Evolutionary conservation across 2,329 filamentous ascomycete genomes (phyloP).

Genomic region (Phaeoacremonium minimum): DNA sequence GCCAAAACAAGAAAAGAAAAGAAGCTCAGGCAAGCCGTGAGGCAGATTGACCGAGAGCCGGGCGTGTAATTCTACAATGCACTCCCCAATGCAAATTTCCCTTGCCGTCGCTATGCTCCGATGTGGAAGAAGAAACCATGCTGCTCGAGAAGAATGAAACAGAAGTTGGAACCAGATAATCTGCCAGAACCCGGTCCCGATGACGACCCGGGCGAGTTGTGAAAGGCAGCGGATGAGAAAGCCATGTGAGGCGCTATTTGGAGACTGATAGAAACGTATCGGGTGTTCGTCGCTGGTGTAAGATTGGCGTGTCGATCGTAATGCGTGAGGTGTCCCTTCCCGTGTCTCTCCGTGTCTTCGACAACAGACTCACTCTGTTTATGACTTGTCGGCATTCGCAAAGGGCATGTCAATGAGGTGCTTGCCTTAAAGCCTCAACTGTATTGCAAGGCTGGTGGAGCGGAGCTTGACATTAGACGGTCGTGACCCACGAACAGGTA

Average conservation of each 20-base stretch:
- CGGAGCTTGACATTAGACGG: conserved; percentile 32
- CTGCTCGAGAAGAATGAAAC: too few relatives aligned
- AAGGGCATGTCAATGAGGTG: conserved; percentile 1
- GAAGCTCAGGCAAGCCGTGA: conserved; percentile 4
- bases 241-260: too few relatives aligned
- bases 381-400: conserved; percentile 14
- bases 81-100: conserved; percentile 4
- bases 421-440: conserved; percentile 3
- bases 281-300: background rate
- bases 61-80: conserved; percentile 5
- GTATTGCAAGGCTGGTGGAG: conserved; percentile 19
- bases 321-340: background rate
- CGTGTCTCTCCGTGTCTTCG: conserved; percentile 6
- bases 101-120: conserved; percentile 9
- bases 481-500: conserved; percentile 42
- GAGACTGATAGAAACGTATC: conserved; percentile 1
- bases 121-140: background rate
- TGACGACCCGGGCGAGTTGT: too few relatives aligned
- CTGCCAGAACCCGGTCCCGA: too few relatives aligned
- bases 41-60: conserved; percentile 7
- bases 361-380: conserved; percentile 7
- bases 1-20: conserved; percentile 1
- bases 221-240: too few relatives aligned
- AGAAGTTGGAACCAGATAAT: too few relatives aligned
- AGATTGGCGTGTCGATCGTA: background rate